These are phyloP conservation scores for Termitomyces heimii DNA, from an alignment of 768 basidiomycete species.

Conservation along the genomic window DNA sequence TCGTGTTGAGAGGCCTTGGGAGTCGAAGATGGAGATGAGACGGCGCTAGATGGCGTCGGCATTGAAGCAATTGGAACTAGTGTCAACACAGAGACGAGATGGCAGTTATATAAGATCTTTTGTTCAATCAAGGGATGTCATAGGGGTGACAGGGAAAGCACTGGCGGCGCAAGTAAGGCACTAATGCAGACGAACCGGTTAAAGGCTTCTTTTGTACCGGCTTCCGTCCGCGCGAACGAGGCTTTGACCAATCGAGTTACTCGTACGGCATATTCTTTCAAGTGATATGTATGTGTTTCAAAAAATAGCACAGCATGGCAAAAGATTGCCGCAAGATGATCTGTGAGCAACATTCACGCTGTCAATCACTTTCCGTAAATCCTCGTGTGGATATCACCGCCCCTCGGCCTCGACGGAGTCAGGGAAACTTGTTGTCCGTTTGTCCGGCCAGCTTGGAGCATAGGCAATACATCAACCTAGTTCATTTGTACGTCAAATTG, in stretches of 20 bases:
- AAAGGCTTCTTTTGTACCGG: constrained; percentile 8
- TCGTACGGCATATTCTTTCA: background rate
- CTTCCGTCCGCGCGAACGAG: background rate
- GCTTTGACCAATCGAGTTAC: background rate
- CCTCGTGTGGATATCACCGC: background rate
- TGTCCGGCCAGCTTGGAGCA: background rate
- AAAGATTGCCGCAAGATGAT: background rate
- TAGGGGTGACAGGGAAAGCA: constrained; percentile 2
- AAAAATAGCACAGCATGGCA: constrained; percentile 2
- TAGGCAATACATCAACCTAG: background rate
- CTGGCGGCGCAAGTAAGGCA: constrained; percentile 2
- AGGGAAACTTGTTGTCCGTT: background rate
- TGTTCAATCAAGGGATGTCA: constrained; percentile 7
- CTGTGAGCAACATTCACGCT: background rate
- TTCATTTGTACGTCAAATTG: constrained; percentile 8
- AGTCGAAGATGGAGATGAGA: constrained; percentile 18
- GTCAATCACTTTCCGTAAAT: constrained; percentile 8
- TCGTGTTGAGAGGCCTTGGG: constrained; percentile 13
- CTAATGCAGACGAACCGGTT: background rate
- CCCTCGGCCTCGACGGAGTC: background rate
- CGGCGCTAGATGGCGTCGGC: constrained; percentile 4
- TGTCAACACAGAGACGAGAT: background rate
- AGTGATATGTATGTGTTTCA: background rate
- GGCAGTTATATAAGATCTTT: constrained; percentile 7
- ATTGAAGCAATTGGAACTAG: background rate